phyloP scores from a whole-genome alignment of 1,139 yeast genomes.

The Geotrichum restrictum region DNA sequence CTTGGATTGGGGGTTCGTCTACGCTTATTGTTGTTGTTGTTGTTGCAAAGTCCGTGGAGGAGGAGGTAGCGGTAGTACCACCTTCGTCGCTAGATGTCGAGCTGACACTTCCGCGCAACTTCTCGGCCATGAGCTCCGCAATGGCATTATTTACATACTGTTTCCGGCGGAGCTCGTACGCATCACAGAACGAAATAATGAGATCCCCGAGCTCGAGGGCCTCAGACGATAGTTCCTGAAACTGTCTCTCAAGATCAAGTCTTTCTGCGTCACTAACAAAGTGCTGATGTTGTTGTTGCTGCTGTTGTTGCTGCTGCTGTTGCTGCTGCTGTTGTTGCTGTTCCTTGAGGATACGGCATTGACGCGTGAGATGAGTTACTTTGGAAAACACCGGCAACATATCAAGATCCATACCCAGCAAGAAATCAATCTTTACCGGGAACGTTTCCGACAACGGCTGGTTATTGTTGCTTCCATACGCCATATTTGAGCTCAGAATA shows the following conservation, averaged over 20 bases:
- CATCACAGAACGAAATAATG: conserved; percentile 28
- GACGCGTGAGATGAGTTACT: conserved; percentile 45
- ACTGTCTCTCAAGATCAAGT: conserved; percentile 6
- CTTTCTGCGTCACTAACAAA: background rate
- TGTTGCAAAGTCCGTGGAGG: background rate
- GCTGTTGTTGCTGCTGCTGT: background rate
- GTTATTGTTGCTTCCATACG: background rate
- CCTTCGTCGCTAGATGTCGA: background rate
- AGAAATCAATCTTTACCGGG: conserved; percentile 46
- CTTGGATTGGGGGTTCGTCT: conserved; percentile 15
- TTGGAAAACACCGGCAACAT: conserved; percentile 50
- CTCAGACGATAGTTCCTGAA: conserved; percentile 27
- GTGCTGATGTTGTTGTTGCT: background rate
- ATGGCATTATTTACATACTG: conserved; percentile 22
- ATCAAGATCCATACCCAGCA: conserved; percentile 53
- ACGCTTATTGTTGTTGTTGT: too few species aligned
- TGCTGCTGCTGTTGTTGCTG: background rate
- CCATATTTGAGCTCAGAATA: conserved; percentile 3
- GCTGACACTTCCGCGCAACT: background rate
- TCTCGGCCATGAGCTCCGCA: conserved; percentile 6
- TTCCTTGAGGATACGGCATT: conserved; percentile 25
- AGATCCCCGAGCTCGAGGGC: conserved; percentile 30
- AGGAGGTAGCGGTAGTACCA: background rate
- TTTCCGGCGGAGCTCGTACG: conserved; percentile 23
- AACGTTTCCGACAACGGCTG: conserved; percentile 24